Base-by-base conservation (phyloP, 208 protist genomes). In the Trypanosoma avium region DNA sequence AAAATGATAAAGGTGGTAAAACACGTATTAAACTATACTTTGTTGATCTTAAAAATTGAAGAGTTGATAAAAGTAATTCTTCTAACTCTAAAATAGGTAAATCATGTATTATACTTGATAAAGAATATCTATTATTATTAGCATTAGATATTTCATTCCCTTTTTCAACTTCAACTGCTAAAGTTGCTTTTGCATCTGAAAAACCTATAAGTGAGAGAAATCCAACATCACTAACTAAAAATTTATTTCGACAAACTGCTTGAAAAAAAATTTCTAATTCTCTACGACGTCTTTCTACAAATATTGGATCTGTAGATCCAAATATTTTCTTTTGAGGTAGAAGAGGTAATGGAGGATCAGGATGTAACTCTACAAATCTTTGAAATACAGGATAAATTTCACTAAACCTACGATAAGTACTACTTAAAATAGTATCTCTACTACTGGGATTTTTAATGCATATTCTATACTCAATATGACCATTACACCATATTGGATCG, bases 311-410 rank as follows among this genome's bases (percentile, higher is more conserved):
- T 13, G 12, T 52, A 49, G 38, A 22, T 13, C 67, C 71, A 64
- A 77, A 74, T 17, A 63, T 38, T 10, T 48, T 53, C 42, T 75
- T 75, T 17, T 43, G 19, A 22, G 70, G 70, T 3, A 77, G 26
- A 56, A 33, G 50, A 15, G 71, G 66, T 40, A 77, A 48, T 15
- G 67, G 57, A 26, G 58, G 66, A 48, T 62, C 7, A 47, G 60
- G 43, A 29, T 70, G 46, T 3, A 58, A 27, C 27, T 45, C 57
- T 8, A 67, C 38, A 21, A 77, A 29, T 21, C 43, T 47, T 65
- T 75, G 24, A 46, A 77, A 69, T 5, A 73, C 71, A 6, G 35
- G 47, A 50, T 77, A 60, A 46, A 77, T 70, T 46, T 75, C 59
- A 65, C 65, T 65, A 52, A 74, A 77, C 26, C 71, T 21, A 57